Evolutionary conservation across 2,329 filamentous ascomycete species (phyloP), one percentile per base, ranked within the genome.

Genomic region (Scedosporium aurantiacum): DNA sequence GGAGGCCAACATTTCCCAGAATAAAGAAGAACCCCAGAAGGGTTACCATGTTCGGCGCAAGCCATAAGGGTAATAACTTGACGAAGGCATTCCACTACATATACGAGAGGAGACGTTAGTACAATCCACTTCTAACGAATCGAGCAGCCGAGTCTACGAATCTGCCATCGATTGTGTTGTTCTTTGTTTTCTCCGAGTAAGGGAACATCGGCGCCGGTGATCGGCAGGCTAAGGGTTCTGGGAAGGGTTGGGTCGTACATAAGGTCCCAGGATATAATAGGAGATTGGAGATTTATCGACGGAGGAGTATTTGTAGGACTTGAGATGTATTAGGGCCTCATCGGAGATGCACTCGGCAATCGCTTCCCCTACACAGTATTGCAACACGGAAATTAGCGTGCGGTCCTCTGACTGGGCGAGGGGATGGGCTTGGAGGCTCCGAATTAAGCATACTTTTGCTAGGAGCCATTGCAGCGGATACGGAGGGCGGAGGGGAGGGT

Each of bases 31-130:
- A 99, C 63, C 94, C 94, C 57, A 97, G 75, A 25, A 99, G 80
- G 66, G 94, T 99, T 63, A 99, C 93, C 86, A 97, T 94, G 72
- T 99, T 99, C 40, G 94, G 94, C 28, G 94, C 94, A 61, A 99
- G 83, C 92, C 93, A 99, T 84, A 97, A 77, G 65, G 94, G 94
- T 69, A 99, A 77, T 50, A 97, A 76, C 72, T 96, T 86, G 68
- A 97, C 94, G 68, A 92, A 92, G 66, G 86, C 90, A 83, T 97
- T 97, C 94, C 94, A 99, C 93, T 97, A 74, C 18, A 37, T 2
- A 16, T n/a, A n/a, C n/a, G n/a, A 43, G 21, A 12, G 18, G 50
- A 21, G 37, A 16, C 41, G 60, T 65, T 64, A 66, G 64, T 37
- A 8, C 32, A 37, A 3, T n/a, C 65, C 28, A 28, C 40, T 23